A percentile compares a stretch with the other conserved stretches of the same genome.
Evolutionary conservation across 2,329 filamentous ascomycete species (phyloP).

Genomic region (Chaetomium strumarium): DNA sequence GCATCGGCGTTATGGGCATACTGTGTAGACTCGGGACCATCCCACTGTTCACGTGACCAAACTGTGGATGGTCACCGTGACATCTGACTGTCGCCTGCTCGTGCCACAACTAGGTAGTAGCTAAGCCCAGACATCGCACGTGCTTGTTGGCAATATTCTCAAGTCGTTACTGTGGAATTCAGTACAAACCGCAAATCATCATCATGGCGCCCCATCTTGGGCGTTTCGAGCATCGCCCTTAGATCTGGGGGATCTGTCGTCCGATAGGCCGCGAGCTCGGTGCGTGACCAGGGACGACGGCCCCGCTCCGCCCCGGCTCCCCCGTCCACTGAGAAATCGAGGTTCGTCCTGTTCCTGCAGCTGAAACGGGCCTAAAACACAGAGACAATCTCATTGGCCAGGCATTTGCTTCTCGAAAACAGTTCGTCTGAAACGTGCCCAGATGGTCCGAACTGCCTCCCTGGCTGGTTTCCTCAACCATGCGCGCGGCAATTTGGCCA

Average conservation of each 20-base stretch:
- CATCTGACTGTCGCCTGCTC: not conserved
- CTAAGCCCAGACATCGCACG: not conserved
- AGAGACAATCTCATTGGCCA: slow-evolving; percentile 17
- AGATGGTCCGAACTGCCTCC: not conserved
- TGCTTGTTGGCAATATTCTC: too few relatives aligned
- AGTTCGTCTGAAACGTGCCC: not conserved
- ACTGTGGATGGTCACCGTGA: slow-evolving; percentile 8
- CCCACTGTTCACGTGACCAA: slow-evolving; percentile 1
- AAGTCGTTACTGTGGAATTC: too few relatives aligned
- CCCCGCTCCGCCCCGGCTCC: not conserved
- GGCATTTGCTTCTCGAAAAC: slow-evolving; percentile 10
- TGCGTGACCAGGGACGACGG: not conserved
- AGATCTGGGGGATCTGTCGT: not conserved
- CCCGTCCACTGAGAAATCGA: slow-evolving; percentile 9
- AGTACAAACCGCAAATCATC: too few relatives aligned
- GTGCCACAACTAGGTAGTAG: not conserved
- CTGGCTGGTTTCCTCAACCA: slow-evolving; percentile 4
- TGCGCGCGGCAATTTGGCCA: slow-evolving; percentile 13
- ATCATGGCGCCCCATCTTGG: too few relatives aligned
- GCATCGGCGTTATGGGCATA: slow-evolving; percentile 7
- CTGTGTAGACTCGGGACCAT: too few relatives aligned
- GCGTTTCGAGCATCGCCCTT: slow-evolving; percentile 2
- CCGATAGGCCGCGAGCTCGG: slow-evolving; percentile 2
- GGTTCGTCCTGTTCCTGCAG: slow-evolving; percentile 20
- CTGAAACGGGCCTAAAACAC: slow-evolving; percentile 24